phyloP scores from a whole-genome alignment of 768 basidiomycete species.

The Asterophora parasitica region DNA sequence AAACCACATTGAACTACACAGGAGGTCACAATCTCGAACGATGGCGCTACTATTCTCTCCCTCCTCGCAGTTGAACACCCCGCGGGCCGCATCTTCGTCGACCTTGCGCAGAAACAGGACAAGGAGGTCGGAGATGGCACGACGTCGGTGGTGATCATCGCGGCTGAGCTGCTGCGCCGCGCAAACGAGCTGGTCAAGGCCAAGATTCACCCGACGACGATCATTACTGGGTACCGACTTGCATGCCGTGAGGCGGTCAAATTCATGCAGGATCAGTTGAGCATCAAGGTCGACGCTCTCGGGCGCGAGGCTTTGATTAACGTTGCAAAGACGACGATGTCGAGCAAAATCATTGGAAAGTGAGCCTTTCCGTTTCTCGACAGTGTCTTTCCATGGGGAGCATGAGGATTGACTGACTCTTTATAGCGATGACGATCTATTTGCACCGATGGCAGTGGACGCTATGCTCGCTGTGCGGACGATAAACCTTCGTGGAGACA shows the following conservation, averaged over 20 bases:
- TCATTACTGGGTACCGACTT: constrained; percentile 96
- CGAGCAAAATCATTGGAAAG: constrained; percentile 97
- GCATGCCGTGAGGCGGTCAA: constrained; percentile 97
- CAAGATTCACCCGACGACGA: constrained; percentile 98
- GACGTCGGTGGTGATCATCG: constrained; percentile 96
- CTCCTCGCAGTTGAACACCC: constrained; percentile 94
- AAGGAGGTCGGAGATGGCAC: constrained; percentile 99
- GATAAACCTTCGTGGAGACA: constrained; percentile 88
- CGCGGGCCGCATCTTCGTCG: constrained; percentile 95
- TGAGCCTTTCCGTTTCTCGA: constrained; percentile 36
- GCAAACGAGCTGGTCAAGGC: constrained; percentile 98
- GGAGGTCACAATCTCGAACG: constrained; percentile 99
- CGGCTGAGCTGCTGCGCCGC: constrained; percentile 92
- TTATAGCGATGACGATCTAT: constrained; percentile 91
- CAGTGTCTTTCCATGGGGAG: not conserved
- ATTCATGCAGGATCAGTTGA: constrained; percentile 96
- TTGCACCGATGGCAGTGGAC: constrained; percentile 98
- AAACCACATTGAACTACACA: constrained; percentile 24
- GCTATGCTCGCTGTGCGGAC: constrained; percentile 98
- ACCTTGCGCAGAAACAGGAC: constrained; percentile 98
- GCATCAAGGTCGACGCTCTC: constrained; percentile 89
- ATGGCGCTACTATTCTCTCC: constrained; percentile 97
- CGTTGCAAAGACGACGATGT: constrained; percentile 97
- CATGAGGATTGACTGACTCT: not conserved
- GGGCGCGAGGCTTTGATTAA: constrained; percentile 91